Percentiles rank a stretch among this genome's conserved stretches.
These are phyloP conservation scores for Alternaria panax DNA, from an alignment of 2,329 filamentous ascomycete genomes.

Conservation along the genomic window DNA sequence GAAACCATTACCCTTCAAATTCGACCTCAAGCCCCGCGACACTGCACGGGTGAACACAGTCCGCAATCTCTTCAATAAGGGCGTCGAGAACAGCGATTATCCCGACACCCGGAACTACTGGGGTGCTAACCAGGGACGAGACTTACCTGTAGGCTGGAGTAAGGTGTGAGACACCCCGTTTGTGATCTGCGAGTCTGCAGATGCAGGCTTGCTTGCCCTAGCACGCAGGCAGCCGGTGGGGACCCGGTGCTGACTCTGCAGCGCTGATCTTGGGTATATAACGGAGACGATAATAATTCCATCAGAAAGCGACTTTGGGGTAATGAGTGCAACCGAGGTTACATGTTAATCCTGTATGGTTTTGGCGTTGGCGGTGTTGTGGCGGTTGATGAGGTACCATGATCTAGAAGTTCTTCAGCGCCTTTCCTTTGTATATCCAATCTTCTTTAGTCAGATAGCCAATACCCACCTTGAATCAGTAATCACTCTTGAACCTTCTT, in stretches of 20 bases:
- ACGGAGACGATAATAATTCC: neutral
- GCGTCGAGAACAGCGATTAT: constrained; percentile 51
- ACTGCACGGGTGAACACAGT: constrained; percentile 42
- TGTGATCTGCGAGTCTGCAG: constrained; percentile 12
- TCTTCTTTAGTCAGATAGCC: neutral
- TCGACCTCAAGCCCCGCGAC: constrained; percentile 49
- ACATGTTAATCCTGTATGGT: constrained; percentile 6
- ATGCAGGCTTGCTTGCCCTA: constrained; percentile 6
- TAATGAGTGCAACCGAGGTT: neutral
- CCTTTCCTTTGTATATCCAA: neutral
- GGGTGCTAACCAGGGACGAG: constrained; percentile 46
- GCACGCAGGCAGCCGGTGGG: constrained; percentile 8
- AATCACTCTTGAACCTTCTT: neutral
- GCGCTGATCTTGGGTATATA: neutral
- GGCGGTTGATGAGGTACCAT: neutral
- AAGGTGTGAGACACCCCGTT: constrained; percentile 36
- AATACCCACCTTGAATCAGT: neutral
- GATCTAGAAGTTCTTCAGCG: neutral
- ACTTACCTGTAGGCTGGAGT: constrained; percentile 45
- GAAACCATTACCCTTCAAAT: constrained; percentile 56
- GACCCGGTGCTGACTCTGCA: constrained; percentile 19
- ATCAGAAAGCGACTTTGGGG: neutral
- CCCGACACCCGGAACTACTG: constrained; percentile 49
- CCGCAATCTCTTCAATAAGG: constrained; percentile 46
- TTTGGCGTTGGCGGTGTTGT: constrained; percentile 10